Percentiles rank a stretch among this genome's conserved stretches.
phyloP scores from a whole-genome alignment of 345 rosid species.

The Bruguiera gymnorhiza region DNA sequence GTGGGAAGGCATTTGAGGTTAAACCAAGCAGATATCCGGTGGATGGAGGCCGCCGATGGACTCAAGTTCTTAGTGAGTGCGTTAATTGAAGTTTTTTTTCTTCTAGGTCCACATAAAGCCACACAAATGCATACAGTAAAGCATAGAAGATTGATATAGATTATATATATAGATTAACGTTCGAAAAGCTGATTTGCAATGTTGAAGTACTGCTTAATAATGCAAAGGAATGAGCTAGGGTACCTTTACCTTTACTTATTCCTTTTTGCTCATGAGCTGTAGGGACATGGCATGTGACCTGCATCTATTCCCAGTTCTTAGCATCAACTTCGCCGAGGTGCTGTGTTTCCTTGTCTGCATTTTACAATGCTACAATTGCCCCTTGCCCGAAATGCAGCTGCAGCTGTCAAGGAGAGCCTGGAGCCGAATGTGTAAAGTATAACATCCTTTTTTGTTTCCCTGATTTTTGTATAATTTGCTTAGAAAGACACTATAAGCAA shows the following conservation, averaged over 20 bases:
- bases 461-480: too few species aligned
- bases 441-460: neutral
- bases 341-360: constrained; percentile 82
- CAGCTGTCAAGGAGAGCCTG: constrained; percentile 48
- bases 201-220: too few species aligned
- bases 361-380: constrained; percentile 56
- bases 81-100: neutral
- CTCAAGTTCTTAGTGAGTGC: constrained; percentile 64
- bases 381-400: constrained; percentile 80
- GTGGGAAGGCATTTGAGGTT: constrained; percentile 40
- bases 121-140: too few species aligned
- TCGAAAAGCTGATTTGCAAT: too few species aligned
- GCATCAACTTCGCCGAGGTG: constrained; percentile 69
- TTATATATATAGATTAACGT: too few species aligned
- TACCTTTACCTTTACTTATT: too few species aligned
- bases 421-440: constrained; percentile 54
- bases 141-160: too few species aligned
- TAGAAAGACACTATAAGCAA: too few species aligned
- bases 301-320: constrained; percentile 60
- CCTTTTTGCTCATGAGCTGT: constrained; percentile 6
- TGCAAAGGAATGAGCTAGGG: too few species aligned
- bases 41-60: constrained; percentile 66
- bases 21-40: constrained; percentile 39
- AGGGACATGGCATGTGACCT: constrained; percentile 76
- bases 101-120: too few species aligned